phyloP scores from a whole-genome alignment of 345 rosid species.

The Eucalyptus grandis region DNA sequence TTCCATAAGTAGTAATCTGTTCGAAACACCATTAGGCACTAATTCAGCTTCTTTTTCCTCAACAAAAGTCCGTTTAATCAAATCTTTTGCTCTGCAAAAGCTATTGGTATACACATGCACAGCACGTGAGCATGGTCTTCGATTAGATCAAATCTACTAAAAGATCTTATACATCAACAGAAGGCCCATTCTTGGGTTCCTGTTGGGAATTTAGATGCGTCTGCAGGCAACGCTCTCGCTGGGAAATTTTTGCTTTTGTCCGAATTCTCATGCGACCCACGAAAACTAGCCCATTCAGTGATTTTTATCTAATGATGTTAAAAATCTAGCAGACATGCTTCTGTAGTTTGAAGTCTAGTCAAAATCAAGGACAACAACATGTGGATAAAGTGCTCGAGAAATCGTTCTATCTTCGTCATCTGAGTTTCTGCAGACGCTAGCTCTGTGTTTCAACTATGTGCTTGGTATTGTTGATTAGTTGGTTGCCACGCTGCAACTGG shows the following conservation, averaged over 20 bases:
- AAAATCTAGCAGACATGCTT: background rate
- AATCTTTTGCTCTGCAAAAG: background rate
- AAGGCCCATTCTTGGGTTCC: background rate
- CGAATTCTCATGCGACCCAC: background rate
- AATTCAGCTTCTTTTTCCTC: background rate
- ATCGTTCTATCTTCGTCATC: background rate
- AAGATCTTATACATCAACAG: background rate
- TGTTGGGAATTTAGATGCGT: background rate
- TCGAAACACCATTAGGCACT: background rate
- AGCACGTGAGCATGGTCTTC: background rate
- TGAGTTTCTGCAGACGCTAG: background rate
- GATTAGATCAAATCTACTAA: background rate
- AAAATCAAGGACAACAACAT: background rate
- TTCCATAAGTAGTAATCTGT: background rate
- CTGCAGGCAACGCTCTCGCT: background rate
- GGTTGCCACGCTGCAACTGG: background rate
- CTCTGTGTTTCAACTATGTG: background rate
- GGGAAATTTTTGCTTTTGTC: background rate
- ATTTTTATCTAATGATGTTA: background rate
- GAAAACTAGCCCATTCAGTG: background rate
- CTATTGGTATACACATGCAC: background rate
- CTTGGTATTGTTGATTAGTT: background rate
- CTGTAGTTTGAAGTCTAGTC: background rate
- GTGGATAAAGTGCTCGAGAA: background rate
- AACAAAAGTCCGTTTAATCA: background rate